phyloP scores from a whole-genome alignment of 1,284 basidiomycete genomes.

The Cryptococcus depauperatus region DNA sequence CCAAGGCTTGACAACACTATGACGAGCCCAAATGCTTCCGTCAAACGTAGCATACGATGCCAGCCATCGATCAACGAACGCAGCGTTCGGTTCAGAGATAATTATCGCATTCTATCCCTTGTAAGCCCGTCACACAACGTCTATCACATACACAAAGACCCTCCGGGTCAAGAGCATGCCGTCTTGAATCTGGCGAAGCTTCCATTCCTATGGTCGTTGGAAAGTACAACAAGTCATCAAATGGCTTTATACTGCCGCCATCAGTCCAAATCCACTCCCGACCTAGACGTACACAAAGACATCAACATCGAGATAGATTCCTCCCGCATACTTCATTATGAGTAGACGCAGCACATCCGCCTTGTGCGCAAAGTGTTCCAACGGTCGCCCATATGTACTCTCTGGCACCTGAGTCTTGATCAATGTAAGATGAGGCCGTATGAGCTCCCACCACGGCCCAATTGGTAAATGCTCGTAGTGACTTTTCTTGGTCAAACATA shows the following conservation, averaged over 20 bases:
- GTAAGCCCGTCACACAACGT: not conserved
- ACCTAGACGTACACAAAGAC: slow-evolving; percentile 36
- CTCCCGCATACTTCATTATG: slow-evolving; percentile 43
- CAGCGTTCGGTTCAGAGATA: slow-evolving; percentile 41
- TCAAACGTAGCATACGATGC: slow-evolving; percentile 45
- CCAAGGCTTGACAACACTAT: slow-evolving; percentile 45
- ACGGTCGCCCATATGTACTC: slow-evolving; percentile 30
- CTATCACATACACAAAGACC: slow-evolving; percentile 39
- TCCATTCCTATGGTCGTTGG: slow-evolving; percentile 48
- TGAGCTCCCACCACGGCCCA: slow-evolving; percentile 44
- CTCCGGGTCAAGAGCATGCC: slow-evolving; percentile 34
- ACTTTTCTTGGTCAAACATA: slow-evolving; percentile 16
- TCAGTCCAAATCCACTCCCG: not conserved
- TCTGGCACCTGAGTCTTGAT: slow-evolving; percentile 34
- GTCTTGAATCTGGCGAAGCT: slow-evolving; percentile 35
- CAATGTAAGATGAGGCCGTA: slow-evolving; percentile 38
- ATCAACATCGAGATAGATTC: slow-evolving; percentile 50
- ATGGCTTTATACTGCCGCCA: slow-evolving; percentile 22
- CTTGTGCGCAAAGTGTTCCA: slow-evolving; percentile 44
- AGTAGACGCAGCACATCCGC: slow-evolving; percentile 41
- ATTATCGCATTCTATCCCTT: slow-evolving; percentile 47
- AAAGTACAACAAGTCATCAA: slow-evolving; percentile 38
- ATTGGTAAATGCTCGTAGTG: slow-evolving; percentile 43
- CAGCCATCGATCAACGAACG: slow-evolving; percentile 47
- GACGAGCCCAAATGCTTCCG: slow-evolving; percentile 42